Evolutionary conservation across 2,329 filamentous ascomycete species (phyloP), one percentile per base, ranked within the genome.

Genomic region (Stagonosporopsis rhizophila): DNA sequence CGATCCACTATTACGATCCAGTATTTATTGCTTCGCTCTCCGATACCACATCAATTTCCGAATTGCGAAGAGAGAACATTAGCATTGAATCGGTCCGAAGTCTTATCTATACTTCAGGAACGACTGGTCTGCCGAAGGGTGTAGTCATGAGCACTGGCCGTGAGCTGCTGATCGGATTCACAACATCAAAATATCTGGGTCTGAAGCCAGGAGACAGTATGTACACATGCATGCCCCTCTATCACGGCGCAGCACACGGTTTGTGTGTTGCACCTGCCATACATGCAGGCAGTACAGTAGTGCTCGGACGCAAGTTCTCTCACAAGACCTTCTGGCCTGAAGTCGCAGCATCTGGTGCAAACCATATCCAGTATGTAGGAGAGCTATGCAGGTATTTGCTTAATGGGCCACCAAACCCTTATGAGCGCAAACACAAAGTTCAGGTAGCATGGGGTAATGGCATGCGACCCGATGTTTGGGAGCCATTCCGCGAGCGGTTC

Each of bases 401-500:
- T 7, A 76, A 75, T 28, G 68, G 67, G 1, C 71, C 74, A 2
- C 51, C 60, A n/a, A 73, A 71, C 40, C 58, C 65, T 11, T 67
- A 65, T 34, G 74, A 76, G 50, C 61, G 65, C 11, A 62, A 61
- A 12, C 71, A 77, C 52, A 72, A 68, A 17, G 73, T 74, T 2
- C 42, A 69, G 19, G 56, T 74, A 54, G 74, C 73, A 4, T 77
- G 71, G 71, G 75, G 76, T 12, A 78, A 78, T 45, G 76, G 76
- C n/a, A 75, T 78, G 72, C 58, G 76, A 12, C 73, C 75, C 12
- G 76, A 78, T 56, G 75, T 78, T 0, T 78, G 76, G 75, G 73
- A 76, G 50, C 66, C 63, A 0, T 78, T 78, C 52, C 68, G 74
- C 17, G 61, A 77, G 45, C 67, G 76, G 2, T 78, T 78, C 56